Percentiles rank a stretch among this genome's conserved stretches.
phyloP scores from a whole-genome alignment of 1,139 yeast genomes.

The Pichia sp. region DNA sequence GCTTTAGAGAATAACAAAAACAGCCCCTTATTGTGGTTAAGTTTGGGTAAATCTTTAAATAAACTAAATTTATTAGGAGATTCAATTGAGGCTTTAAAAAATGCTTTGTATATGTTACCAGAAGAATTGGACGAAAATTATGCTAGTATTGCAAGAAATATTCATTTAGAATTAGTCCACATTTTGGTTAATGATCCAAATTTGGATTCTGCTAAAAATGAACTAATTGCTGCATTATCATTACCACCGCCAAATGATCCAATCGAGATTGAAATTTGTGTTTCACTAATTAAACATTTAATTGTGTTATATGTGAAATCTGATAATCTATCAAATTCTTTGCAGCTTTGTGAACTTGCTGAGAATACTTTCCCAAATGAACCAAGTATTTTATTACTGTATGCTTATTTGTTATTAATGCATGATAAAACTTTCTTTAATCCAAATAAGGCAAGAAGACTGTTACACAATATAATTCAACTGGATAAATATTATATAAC shows the following conservation, averaged over 20 bases:
- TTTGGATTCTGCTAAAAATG: slow-evolving; percentile 41
- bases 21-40: slow-evolving; percentile 42
- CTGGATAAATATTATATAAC: slow-evolving; percentile 17
- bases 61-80: slow-evolving; percentile 39
- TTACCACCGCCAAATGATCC: slow-evolving; percentile 43
- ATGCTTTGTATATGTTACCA: slow-evolving; percentile 31
- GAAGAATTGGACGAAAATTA: slow-evolving; percentile 35
- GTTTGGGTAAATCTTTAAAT: slow-evolving; percentile 40
- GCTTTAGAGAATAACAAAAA: slow-evolving; percentile 38
- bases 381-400: slow-evolving; percentile 41
- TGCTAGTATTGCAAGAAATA: slow-evolving; percentile 43
- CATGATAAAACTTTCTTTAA: slow-evolving; percentile 25
- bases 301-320: slow-evolving; percentile 46
- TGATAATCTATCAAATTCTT: slow-evolving; percentile 42
- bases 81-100: slow-evolving; percentile 42
- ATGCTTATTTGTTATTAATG: slow-evolving; percentile 41
- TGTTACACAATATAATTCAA: slow-evolving; percentile 32
- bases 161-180: slow-evolving; percentile 50
- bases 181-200: slow-evolving; percentile 47
- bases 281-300: slow-evolving; percentile 47
- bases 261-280: slow-evolving; percentile 24
- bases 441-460: slow-evolving; percentile 33
- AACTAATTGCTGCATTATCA: slow-evolving; percentile 42
- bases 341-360: slow-evolving; percentile 44
- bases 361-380: slow-evolving; percentile 39